These are phyloP conservation scores for Adansonia digitata DNA, from an alignment of 345 rosid genomes.

Conservation along the genomic window DNA sequence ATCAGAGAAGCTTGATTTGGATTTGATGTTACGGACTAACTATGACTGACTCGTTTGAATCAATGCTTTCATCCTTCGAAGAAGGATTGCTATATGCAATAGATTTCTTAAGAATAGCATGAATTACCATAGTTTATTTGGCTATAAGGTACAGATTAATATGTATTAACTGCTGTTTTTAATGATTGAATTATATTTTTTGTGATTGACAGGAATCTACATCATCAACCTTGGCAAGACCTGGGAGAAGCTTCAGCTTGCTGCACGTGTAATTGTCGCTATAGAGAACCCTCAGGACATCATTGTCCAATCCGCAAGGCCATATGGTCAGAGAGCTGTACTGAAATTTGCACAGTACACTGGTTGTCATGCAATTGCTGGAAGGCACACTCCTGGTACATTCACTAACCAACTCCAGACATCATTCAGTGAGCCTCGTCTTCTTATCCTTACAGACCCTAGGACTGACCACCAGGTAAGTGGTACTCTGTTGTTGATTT, in stretches of 20 bases:
- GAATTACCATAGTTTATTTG: not conserved
- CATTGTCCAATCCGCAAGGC: slow-evolving; percentile 95
- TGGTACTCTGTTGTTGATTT: too few species aligned
- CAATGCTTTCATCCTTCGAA: not conserved
- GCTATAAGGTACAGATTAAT: not conserved
- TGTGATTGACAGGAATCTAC: slow-evolving; percentile 50
- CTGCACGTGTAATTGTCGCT: slow-evolving; percentile 79
- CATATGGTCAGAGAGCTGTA: slow-evolving; percentile 96
- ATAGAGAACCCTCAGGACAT: slow-evolving; percentile 90
- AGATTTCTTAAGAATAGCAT: not conserved
- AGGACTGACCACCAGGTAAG: slow-evolving; percentile 94
- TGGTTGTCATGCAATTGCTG: slow-evolving; percentile 97
- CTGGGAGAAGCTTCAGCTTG: slow-evolving; percentile 88
- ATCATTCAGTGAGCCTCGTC: slow-evolving; percentile 84
- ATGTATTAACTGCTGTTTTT: not conserved
- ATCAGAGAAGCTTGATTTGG: not conserved
- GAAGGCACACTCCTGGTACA: slow-evolving; percentile 98
- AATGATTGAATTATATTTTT: not conserved
- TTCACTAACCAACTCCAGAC: slow-evolving; percentile 94
- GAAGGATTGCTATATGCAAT: not conserved
- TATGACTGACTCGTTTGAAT: not conserved
- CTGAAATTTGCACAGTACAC: slow-evolving; percentile 90
- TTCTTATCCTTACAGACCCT: slow-evolving; percentile 89
- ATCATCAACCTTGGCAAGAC: slow-evolving; percentile 88
- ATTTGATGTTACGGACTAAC: not conserved